Evolutionary conservation across 257 asterid species (phyloP).

Genomic region (Solanum corneliomulleri): DNA sequence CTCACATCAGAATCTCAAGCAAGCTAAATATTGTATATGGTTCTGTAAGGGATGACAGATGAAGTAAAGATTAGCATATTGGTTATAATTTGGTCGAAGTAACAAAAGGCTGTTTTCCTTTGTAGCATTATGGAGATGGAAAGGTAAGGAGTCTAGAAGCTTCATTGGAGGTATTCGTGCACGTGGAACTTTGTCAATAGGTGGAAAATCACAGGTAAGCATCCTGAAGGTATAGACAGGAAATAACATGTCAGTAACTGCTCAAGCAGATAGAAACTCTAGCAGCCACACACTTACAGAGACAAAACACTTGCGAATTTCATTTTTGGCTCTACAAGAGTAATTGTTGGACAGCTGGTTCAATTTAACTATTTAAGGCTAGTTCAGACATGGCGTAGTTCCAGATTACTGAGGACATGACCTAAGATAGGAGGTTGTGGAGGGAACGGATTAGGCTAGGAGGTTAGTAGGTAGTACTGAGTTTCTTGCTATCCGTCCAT

Average conservation of each 20-base stretch:
- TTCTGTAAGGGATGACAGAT: not conserved
- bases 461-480: not conserved
- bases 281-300: not conserved
- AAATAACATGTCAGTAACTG: not conserved
- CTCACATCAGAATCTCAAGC: not conserved
- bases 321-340: not conserved
- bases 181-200: not conserved
- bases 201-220: not conserved
- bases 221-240: not conserved
- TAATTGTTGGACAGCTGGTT: not conserved
- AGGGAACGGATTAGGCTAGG: not conserved
- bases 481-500: not conserved
- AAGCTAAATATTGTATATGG: not conserved
- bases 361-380: not conserved
- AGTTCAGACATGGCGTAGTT: not conserved
- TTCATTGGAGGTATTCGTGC: not conserved
- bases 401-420: not conserved
- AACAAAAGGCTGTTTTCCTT: not conserved
- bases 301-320: not conserved
- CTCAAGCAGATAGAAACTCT: not conserved
- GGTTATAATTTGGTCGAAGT: not conserved
- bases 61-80: not conserved
- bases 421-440: not conserved
- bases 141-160: not conserved
- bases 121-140: not conserved